Conservation (phyloP, 345 rosid species). For the Melastoma malabathricum region DNA sequence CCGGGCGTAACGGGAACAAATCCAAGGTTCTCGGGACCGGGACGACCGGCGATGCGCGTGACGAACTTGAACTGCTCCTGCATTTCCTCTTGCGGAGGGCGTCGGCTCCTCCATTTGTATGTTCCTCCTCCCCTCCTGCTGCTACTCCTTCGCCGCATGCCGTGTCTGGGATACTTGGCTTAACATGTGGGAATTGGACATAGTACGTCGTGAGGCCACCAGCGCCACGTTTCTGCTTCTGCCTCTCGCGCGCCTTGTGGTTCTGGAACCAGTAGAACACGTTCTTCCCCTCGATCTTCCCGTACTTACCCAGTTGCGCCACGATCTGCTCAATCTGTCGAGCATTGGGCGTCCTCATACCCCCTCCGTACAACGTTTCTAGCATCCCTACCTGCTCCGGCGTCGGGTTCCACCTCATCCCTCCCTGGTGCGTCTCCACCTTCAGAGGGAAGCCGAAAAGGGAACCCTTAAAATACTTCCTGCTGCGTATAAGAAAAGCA, state of each 20-base stretch:
- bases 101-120: too few relatives aligned
- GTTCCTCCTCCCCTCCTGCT: too few relatives aligned
- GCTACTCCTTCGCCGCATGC: too few relatives aligned
- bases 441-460: too few relatives aligned
- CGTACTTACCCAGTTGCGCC: constrained; percentile 41
- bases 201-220: constrained; percentile 40
- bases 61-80: too few relatives aligned
- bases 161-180: too few relatives aligned
- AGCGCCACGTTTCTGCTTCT: constrained; percentile 71
- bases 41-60: too few relatives aligned
- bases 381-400: constrained; percentile 63
- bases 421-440: constrained; percentile 6
- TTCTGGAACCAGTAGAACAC: constrained; percentile 97
- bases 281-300: constrained; percentile 84
- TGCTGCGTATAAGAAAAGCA: too few relatives aligned
- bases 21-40: too few relatives aligned
- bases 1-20: too few relatives aligned
- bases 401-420: constrained; percentile 84
- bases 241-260: constrained; percentile 87
- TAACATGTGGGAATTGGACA: background rate
- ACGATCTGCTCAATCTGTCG: constrained; percentile 85
- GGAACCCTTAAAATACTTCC: too few relatives aligned
- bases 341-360: constrained; percentile 69
- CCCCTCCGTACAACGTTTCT: constrained; percentile 54
- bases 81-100: too few relatives aligned